These are phyloP conservation scores for Talaromyces verruculosus DNA, from an alignment of 2,329 filamentous ascomycete genomes.

Conservation along the genomic window DNA sequence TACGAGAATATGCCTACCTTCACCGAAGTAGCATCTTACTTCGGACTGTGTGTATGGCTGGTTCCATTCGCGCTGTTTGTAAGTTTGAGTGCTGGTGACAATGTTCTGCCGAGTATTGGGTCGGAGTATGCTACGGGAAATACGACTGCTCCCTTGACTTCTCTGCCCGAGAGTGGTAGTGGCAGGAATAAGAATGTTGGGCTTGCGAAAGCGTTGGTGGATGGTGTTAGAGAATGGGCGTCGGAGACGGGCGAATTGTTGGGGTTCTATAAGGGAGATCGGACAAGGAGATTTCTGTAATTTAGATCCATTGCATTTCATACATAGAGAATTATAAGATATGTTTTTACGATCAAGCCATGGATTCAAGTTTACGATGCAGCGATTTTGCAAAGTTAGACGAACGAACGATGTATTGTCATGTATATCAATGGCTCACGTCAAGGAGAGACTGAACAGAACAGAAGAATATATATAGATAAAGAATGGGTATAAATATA, in stretches of 20 bases:
- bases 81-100: slow-evolving; percentile 88
- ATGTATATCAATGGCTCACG: background rate
- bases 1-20: slow-evolving; percentile 67
- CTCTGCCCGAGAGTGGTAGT: slow-evolving; percentile 30
- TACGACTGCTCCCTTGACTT: slow-evolving; percentile 18
- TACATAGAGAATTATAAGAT: background rate
- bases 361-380: background rate
- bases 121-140: slow-evolving; percentile 67
- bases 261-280: slow-evolving; percentile 62
- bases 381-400: background rate
- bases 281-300: slow-evolving; percentile 46
- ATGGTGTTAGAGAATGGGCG: slow-evolving; percentile 60
- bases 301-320: background rate
- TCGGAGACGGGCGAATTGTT: slow-evolving; percentile 62
- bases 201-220: slow-evolving; percentile 65
- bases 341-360: background rate
- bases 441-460: slow-evolving; percentile 1
- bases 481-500: slow-evolving; percentile 20
- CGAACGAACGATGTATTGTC: background rate
- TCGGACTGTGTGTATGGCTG: slow-evolving; percentile 94
- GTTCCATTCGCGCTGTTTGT: slow-evolving; percentile 95
- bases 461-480: background rate
- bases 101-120: slow-evolving; percentile 89
- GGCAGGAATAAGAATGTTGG: slow-evolving; percentile 53
- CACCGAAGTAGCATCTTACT: slow-evolving; percentile 92